These are phyloP conservation scores for Pneumocystis murina DNA, from an alignment of 1,139 yeast genomes.

Conservation along the genomic window DNA sequence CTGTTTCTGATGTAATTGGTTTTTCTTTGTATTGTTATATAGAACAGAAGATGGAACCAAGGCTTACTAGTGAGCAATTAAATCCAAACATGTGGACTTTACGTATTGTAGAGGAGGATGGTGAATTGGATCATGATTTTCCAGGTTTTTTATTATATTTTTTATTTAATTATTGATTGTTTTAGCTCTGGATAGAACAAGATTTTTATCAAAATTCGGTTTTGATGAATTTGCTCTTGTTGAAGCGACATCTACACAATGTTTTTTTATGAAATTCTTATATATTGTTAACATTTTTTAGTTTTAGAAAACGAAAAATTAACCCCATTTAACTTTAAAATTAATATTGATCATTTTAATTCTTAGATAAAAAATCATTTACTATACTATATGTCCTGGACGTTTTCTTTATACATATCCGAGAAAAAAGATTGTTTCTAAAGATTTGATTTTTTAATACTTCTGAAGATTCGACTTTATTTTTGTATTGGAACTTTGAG, in stretches of 20 bases:
- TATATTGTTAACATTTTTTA: conserved; percentile 22
- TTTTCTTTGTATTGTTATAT: conserved; percentile 26
- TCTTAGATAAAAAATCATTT: background rate
- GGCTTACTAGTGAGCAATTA: conserved; percentile 18
- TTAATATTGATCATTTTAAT: background rate
- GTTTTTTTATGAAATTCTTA: conserved; percentile 16
- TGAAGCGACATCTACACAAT: conserved; percentile 25
- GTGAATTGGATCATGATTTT: conserved; percentile 34
- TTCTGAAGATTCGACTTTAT: conserved; percentile 4
- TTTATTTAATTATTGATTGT: background rate
- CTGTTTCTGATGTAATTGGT: conserved; percentile 31
- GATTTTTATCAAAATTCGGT: conserved; percentile 29
- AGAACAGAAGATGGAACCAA: conserved; percentile 21
- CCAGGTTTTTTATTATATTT: conserved; percentile 18
- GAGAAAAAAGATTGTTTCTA: background rate
- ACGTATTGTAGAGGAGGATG: conserved; percentile 33
- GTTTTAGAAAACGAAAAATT: conserved; percentile 5
- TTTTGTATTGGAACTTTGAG: conserved; percentile 1
- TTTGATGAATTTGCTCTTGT: conserved; percentile 34
- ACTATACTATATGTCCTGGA: background rate
- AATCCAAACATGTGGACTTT: conserved; percentile 31
- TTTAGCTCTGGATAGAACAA: conserved; percentile 27
- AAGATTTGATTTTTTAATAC: conserved; percentile 10
- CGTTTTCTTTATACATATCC: conserved; percentile 1
- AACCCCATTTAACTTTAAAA: background rate